Conservation (phyloP, 495 filamentous ascomycete genomes). For the Talaromyces adpressus region DNA sequence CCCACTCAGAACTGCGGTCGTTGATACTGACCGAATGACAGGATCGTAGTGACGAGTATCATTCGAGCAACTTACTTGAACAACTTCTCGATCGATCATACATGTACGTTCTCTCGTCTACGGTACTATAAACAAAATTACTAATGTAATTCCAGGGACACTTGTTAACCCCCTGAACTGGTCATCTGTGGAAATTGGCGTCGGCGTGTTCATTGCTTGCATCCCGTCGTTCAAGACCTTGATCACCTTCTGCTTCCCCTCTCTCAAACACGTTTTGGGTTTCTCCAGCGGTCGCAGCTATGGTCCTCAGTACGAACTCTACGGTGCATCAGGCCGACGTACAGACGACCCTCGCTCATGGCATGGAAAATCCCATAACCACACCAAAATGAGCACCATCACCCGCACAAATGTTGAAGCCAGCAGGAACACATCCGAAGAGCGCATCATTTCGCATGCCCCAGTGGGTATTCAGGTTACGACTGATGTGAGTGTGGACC, state of each 20-base stretch:
- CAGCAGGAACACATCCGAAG: conserved; percentile 8
- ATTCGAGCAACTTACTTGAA: conserved; percentile 18
- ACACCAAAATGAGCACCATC: conserved; percentile 3
- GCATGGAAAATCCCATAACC: conserved; percentile 10
- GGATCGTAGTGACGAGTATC: conserved; percentile 16
- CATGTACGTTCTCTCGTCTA: conserved; percentile 10
- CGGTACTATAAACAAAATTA: background rate
- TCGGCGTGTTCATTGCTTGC: conserved; percentile 17
- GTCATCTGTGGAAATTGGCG: conserved; percentile 17
- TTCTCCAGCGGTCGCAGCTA: conserved; percentile 10
- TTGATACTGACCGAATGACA: conserved; percentile 1
- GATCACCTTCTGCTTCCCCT: conserved; percentile 15
- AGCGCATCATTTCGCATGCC: conserved; percentile 8
- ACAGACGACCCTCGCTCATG: conserved; percentile 9
- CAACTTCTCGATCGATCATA: conserved; percentile 14
- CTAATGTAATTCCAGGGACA: conserved; percentile 7
- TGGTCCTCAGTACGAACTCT: conserved; percentile 9
- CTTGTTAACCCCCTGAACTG: conserved; percentile 17
- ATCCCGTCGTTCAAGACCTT: conserved; percentile 17
- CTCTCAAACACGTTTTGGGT: conserved; percentile 12
- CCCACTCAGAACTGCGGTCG: background rate
- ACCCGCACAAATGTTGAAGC: conserved; percentile 8
- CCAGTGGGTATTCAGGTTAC: conserved; percentile 12
- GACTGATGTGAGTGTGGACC: conserved; percentile 9
- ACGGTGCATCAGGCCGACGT: conserved; percentile 11